A percentile compares a stretch with the other conserved stretches of the same genome.
Conservation (phyloP, 2,329 filamentous ascomycete species). For the Colletotrichum tabaci region DNA sequence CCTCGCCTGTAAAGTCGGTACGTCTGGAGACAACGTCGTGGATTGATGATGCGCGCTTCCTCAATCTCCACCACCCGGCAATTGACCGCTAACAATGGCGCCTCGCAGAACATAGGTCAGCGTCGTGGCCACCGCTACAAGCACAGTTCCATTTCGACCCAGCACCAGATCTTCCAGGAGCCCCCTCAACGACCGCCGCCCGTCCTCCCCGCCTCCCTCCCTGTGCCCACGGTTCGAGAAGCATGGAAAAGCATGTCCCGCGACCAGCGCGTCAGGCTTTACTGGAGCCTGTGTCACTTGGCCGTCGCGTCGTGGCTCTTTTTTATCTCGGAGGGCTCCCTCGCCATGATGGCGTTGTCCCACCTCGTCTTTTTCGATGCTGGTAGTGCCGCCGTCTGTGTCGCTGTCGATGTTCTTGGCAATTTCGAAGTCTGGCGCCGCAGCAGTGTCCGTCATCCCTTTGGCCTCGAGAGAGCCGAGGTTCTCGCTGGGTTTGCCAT, state of each 20-base stretch:
- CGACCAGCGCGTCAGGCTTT: constrained; percentile 85
- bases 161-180: constrained; percentile 96
- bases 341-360: constrained; percentile 92
- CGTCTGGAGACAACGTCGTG: constrained; percentile 48
- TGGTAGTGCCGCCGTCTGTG: constrained; percentile 90
- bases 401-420: constrained; percentile 90
- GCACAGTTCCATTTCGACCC: constrained; percentile 89
- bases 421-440: constrained; percentile 99
- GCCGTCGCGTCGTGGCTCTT: constrained; percentile 87
- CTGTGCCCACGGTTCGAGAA: constrained; percentile 90
- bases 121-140: constrained; percentile 98
- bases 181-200: constrained; percentile 88
- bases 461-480: constrained; percentile 91
- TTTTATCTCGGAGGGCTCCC: constrained; percentile 86
- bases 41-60: constrained; percentile 12
- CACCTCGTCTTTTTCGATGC: constrained; percentile 97
- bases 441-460: constrained; percentile 92
- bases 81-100: constrained; percentile 29
- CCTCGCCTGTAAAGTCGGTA: constrained; percentile 84
- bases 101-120: constrained; percentile 84
- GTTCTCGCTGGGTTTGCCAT: constrained; percentile 96
- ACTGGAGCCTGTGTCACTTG: constrained; percentile 93
- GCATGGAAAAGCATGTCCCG: constrained; percentile 91
- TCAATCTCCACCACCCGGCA: constrained; percentile 4
- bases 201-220: constrained; percentile 90